These are phyloP conservation scores for Globisporangium orthogonon DNA, from an alignment of 352 stramenopile species.

Conservation along the genomic window DNA sequence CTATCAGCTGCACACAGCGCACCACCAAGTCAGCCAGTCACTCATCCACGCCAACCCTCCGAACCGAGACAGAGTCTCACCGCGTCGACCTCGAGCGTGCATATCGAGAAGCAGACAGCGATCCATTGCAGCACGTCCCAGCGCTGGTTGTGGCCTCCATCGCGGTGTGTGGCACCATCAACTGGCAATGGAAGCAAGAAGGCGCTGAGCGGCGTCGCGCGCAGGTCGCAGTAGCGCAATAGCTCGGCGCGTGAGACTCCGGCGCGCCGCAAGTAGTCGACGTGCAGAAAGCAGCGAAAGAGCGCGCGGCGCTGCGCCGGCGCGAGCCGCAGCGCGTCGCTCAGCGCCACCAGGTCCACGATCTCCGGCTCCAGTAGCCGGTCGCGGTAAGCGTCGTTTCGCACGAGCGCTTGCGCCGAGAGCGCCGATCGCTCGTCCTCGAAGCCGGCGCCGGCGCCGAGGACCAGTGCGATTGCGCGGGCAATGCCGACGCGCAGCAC, in stretches of 20 bases:
- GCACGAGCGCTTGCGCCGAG: constrained; percentile 33
- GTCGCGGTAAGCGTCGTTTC: constrained; percentile 63
- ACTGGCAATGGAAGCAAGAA: constrained; percentile 29
- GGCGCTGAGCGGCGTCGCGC: constrained; percentile 20
- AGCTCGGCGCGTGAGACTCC: constrained; percentile 43
- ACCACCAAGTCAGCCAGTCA: neutral
- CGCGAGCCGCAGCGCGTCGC: constrained; percentile 43
- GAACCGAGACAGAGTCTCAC: constrained; percentile 6
- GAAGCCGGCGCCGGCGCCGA: constrained; percentile 32
- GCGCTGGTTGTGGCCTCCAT: constrained; percentile 20
- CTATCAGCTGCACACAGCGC: constrained; percentile 18
- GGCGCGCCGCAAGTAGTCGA: constrained; percentile 52
- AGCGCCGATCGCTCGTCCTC: constrained; percentile 40
- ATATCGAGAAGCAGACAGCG: constrained; percentile 47
- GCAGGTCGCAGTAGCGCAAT: constrained; percentile 48
- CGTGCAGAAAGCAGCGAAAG: constrained; percentile 54
- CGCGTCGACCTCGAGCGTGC: constrained; percentile 27
- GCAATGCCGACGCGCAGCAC: constrained; percentile 3
- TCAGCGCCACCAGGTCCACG: constrained; percentile 43
- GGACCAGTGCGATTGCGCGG: constrained; percentile 18
- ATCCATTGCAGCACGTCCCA: constrained; percentile 62
- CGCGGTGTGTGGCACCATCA: constrained; percentile 25
- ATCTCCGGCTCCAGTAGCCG: constrained; percentile 54
- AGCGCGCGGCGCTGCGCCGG: constrained; percentile 47
- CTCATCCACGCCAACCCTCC: neutral